Evolutionary conservation across 108 stramenopile species (phyloP).

Genomic region (Cyclostephanos invisitatus): DNA sequence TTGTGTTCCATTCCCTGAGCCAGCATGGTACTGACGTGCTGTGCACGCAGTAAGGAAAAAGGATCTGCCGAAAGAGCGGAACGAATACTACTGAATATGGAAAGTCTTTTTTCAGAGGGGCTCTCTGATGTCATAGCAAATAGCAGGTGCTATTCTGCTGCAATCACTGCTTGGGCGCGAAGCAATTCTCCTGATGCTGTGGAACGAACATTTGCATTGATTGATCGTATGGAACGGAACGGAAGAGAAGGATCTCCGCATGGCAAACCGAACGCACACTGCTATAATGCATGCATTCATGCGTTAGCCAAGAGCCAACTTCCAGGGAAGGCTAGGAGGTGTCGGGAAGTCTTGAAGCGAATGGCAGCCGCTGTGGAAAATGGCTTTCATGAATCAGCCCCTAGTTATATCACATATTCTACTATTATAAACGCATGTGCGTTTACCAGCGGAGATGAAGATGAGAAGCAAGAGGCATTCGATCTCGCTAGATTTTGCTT

Average conservation of each 20-base stretch:
- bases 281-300: conserved; percentile 51
- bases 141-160: conserved; percentile 56
- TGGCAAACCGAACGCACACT: conserved; percentile 45
- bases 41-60: conserved; percentile 33
- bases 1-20: not conserved
- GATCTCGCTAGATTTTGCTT: conserved; percentile 41
- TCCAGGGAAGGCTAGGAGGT: conserved; percentile 22
- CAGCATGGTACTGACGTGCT: conserved; percentile 43
- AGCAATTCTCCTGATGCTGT: conserved; percentile 55
- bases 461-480: conserved; percentile 44
- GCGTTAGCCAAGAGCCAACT: conserved; percentile 42
- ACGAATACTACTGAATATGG: conserved; percentile 58
- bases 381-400: conserved; percentile 40
- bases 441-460: conserved; percentile 19
- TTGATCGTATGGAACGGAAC: conserved; percentile 67
- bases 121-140: conserved; percentile 35
- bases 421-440: conserved; percentile 48
- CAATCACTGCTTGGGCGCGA: conserved; percentile 74
- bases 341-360: conserved; percentile 33
- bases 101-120: conserved; percentile 52
- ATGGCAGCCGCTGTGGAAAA: conserved; percentile 26
- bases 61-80: conserved; percentile 67
- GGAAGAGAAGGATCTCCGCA: conserved; percentile 33
- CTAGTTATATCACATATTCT: conserved; percentile 36
- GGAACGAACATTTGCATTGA: conserved; percentile 45